Evolutionary conservation across 2,329 filamentous ascomycete genomes (phyloP), one percentile per base, ranked within the genome.

Genomic region (Fusarium sp.): DNA sequence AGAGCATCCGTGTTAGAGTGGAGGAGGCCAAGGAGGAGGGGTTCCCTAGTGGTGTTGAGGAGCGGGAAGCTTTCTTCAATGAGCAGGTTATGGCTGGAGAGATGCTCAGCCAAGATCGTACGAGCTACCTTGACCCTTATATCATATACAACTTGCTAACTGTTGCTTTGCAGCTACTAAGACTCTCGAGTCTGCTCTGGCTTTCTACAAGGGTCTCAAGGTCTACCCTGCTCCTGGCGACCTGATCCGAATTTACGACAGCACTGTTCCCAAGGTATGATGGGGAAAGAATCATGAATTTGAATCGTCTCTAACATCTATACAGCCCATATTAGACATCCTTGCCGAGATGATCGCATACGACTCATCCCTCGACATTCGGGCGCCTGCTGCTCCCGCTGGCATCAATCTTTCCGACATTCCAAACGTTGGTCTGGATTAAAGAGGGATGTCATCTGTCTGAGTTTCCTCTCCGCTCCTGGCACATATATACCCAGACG

Each of bases 131-230:
- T 54, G 46, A 31, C 42, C 18, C 14, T 17, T 33, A 15, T 23
- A 42, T 15, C 41, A 15, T 42, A 18, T 23, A 43, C 21, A 39
- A 29, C 17, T 54, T 70, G 46, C 63, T 75, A 42, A 72, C 54
- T 43, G 23, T 40, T 10, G 15, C 42, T 40, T 33, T 66, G 66
- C 72, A 92, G 90, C 90, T 72, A 82, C 88, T 71, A 88, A 90
- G 76, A 84, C 86, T 39, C 80, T 97, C 60, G 94, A 97, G 70
- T 93, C 96, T 50, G 95, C 96, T 46, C 84, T 98, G 63, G 93
- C 92, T 80, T 99, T 99, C 83, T 99, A 98, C 88, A 96, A 94
- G 86, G 96, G 94, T 42, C 88, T 99, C 72, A 99, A 99, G 87
- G 96, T 98, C 73, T 99, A 99, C 83, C 96, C 96, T 51, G 91